Base-by-base conservation (phyloP, 2,329 filamentous ascomycete species). In the Neofusicoccum laricinum region DNA sequence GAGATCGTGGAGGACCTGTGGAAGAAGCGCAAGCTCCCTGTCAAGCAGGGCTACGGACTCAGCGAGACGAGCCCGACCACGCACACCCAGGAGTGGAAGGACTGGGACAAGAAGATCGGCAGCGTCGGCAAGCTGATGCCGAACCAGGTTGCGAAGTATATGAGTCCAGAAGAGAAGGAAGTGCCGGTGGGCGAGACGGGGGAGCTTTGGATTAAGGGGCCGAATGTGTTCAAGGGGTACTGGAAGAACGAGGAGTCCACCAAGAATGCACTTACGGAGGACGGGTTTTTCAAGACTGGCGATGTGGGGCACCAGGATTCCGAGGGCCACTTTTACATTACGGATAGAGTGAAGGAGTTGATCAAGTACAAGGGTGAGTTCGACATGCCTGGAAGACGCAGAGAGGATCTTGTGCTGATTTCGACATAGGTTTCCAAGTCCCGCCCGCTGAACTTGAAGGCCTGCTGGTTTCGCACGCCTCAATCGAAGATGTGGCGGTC, bases 1-100 rank as follows among this genome's bases (percentile, higher is more conserved):
- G 92, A 97, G 67, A 84, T 98, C 2, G 90, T 94, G 1, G 86
- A 92, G 63, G 85, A 87, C 8, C 86, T 95, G 2, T 91, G 91
- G 81, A 77, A 85, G 19, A 86, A 93, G 7, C 86, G 95, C 65
- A 87, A 87, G 59, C 83, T 96, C 19, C 89, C 89, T 2, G 87
- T 97, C 66, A 97, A 97, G 81, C 94, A 98, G 78, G 93, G 91
- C 17, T 98, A 97, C 73, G 94, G 94, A 0, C 83, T 98, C 4
- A 92, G 88, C 4, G 94, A 98, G 80, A 96, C 92, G 14, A 89
- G 89, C 30, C 93, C 93, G 0, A 90, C 88, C 1, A 91, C 91
- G 0, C 89, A 92, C 69, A 86, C 86, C 10, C 91, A 93, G 76
- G 80, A 84, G 7, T 89, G 91, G 81, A 85, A 87, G 40, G 88